Evolutionary conservation across 306 rosid genomes (phyloP).

Genomic region (Medicago lupulina): DNA sequence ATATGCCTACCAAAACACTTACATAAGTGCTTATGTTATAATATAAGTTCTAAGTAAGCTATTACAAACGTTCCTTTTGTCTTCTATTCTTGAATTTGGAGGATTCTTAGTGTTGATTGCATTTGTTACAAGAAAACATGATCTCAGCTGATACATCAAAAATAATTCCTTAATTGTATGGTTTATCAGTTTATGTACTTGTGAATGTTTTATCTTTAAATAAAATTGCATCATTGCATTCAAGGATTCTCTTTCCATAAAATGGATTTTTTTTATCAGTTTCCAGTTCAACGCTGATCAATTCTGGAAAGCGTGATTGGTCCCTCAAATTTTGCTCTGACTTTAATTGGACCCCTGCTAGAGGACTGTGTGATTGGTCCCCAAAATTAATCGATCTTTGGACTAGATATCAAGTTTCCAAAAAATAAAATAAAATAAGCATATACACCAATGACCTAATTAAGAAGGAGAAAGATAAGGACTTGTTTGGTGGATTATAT

Average conservation of each 20-base stretch:
- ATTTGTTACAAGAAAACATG: background rate
- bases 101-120: constrained; percentile 24
- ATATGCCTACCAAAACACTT: background rate
- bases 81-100: background rate
- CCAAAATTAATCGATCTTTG: too few species aligned
- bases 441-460: too few species aligned
- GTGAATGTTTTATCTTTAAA: background rate
- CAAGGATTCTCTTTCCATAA: background rate
- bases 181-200: too few species aligned
- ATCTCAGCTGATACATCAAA: background rate
- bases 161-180: background rate
- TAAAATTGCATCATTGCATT: background rate
- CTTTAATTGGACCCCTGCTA: too few species aligned
- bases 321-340: too few species aligned
- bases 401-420: too few species aligned
- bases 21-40: background rate
- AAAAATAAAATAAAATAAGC: too few species aligned
- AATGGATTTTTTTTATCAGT: too few species aligned
- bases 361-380: too few species aligned
- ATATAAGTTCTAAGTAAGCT: background rate
- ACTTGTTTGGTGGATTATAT: background rate
- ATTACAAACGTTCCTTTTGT: background rate
- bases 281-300: too few species aligned
- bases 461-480: background rate
- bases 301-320: too few species aligned